Conservation (phyloP, 202 grass and related monocot genomes). For the Elaeis oleifera region DNA sequence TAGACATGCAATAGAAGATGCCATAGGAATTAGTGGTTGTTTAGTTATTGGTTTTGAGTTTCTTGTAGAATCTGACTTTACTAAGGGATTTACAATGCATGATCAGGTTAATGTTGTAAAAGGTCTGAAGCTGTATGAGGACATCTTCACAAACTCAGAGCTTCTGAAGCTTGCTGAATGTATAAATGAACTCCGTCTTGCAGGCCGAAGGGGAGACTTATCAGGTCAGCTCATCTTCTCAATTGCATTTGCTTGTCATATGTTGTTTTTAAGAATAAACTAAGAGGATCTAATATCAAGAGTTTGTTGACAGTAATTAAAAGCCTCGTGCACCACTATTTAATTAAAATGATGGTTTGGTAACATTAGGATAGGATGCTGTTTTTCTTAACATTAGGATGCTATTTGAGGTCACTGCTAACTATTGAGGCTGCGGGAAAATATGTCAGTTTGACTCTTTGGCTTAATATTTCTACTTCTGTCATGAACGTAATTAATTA, state of each 20-base stretch:
- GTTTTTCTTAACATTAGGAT: no score
- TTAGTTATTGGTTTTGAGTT: conserved; percentile 14
- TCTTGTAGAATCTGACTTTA: background rate
- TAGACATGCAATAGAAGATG: conserved; percentile 48
- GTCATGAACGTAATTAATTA: no score
- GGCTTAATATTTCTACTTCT: no score
- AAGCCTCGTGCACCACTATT: no score
- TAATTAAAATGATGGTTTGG: no score
- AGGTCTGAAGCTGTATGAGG: conserved; percentile 93
- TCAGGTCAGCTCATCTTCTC: conserved; percentile 52
- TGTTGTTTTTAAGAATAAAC: no score
- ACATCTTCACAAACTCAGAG: conserved; percentile 82
- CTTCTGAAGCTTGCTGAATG: conserved; percentile 64
- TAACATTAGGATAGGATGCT: no score
- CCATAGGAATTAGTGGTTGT: conserved; percentile 57
- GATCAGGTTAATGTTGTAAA: conserved; percentile 93
- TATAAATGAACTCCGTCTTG: conserved; percentile 82
- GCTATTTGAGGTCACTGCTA: no score
- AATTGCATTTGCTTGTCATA: conserved; percentile 3
- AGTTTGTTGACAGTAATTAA: no score
- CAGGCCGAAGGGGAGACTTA: conserved; percentile 84
- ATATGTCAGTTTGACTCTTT: no score
- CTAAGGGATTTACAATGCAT: conserved; percentile 22
- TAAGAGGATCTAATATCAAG: no score
- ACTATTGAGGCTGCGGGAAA: no score